Evolutionary conservation across 345 rosid genomes (phyloP).

Genomic region (Physaria fendleri): DNA sequence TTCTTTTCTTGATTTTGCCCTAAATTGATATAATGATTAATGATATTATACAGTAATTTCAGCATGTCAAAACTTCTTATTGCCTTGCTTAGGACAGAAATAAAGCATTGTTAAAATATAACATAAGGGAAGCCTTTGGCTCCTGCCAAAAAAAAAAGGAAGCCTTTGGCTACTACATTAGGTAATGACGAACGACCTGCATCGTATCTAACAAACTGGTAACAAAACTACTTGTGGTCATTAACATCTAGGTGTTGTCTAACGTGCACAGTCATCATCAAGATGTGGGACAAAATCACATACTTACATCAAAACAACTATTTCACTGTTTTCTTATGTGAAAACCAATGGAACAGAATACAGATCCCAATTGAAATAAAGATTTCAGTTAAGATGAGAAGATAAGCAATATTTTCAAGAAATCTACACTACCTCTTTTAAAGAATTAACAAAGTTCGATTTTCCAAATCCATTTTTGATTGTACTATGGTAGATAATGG

Average conservation of each 20-base stretch:
- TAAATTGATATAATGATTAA: too few relatives aligned
- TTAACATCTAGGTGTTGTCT: background rate
- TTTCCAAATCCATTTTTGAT: too few relatives aligned
- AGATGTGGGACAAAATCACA: background rate
- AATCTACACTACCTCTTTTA: slow-evolving; percentile 65
- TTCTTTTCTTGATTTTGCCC: too few relatives aligned
- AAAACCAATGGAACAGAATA: background rate
- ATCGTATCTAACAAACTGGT: background rate
- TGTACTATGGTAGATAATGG: too few relatives aligned
- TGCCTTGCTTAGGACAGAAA: background rate
- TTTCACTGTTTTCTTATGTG: background rate
- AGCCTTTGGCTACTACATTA: too few relatives aligned
- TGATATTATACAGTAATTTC: too few relatives aligned
- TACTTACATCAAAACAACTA: background rate
- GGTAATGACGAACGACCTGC: background rate
- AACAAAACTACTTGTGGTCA: background rate
- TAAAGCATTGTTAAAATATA: background rate
- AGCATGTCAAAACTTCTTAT: background rate
- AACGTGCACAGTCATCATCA: background rate
- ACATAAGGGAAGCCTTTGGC: background rate
- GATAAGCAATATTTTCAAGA: background rate
- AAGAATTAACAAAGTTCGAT: slow-evolving; percentile 87
- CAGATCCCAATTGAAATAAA: background rate
- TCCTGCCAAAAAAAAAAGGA: too few relatives aligned
- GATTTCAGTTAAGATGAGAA: background rate